Evolutionary conservation across 1,139 yeast species (phyloP).

Genomic region (Chernovozyma aurita): DNA sequence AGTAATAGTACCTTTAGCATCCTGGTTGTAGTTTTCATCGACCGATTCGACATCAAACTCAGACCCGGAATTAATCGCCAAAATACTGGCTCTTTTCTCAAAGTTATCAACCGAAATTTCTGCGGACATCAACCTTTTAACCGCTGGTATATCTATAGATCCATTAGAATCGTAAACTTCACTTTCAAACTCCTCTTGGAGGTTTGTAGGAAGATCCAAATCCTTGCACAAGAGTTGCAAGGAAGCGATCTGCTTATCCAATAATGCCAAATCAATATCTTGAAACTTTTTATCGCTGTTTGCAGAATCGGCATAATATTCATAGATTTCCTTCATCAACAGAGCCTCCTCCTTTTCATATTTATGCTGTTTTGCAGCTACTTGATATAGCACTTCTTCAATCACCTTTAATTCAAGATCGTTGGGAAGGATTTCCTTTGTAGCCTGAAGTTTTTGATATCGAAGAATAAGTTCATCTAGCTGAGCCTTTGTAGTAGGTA

Average conservation of each 20-base stretch:
- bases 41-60: neutral
- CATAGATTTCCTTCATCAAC: slow-evolving; percentile 17
- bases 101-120: slow-evolving; percentile 12
- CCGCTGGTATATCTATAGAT: neutral
- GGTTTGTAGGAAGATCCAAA: slow-evolving; percentile 61
- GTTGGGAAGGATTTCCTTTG: neutral
- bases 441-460: slow-evolving; percentile 22
- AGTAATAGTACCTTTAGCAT: neutral
- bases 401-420: slow-evolving; percentile 13
- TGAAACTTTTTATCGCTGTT: neutral
- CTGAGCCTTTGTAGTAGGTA: slow-evolving; percentile 29
- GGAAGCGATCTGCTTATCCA: slow-evolving; percentile 68
- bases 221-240: slow-evolving; percentile 75
- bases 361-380: slow-evolving; percentile 26
- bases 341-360: slow-evolving; percentile 21
- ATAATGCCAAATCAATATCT: slow-evolving; percentile 42
- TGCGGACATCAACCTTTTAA: neutral
- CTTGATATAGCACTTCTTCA: slow-evolving; percentile 28
- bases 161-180: neutral
- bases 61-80: slow-evolving; percentile 20
- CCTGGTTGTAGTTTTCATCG: neutral
- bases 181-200: slow-evolving; percentile 21
- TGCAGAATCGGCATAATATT: neutral
- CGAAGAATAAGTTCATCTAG: slow-evolving; percentile 27
- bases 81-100: slow-evolving; percentile 23